A percentile compares a stretch with the other conserved stretches of the same genome.
phyloP scores from a whole-genome alignment of 257 asterid species.

The Haberlea rhodopensis region DNA sequence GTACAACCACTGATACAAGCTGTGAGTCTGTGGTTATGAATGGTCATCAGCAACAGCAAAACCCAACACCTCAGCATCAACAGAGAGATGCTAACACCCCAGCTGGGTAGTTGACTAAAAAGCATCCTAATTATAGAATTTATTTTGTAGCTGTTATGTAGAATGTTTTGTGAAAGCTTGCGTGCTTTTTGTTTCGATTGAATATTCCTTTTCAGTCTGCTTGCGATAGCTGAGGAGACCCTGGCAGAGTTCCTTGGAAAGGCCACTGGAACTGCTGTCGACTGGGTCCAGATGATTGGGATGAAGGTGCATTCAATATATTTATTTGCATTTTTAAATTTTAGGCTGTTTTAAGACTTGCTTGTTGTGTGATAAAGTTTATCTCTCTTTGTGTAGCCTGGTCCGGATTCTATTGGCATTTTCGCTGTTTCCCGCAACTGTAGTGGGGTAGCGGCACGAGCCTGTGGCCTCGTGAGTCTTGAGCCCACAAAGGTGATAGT shows the following conservation, averaged over 20 bases:
- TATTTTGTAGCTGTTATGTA: neutral
- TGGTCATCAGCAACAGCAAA: conserved; percentile 79
- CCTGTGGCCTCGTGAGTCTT: conserved; percentile 99
- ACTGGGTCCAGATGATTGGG: conserved; percentile 99
- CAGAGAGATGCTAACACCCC: conserved; percentile 92
- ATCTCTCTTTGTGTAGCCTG: conserved; percentile 60
- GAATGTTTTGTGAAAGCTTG: neutral
- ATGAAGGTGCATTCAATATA: conserved; percentile 65
- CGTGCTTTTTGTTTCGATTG: neutral
- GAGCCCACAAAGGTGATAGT: conserved; percentile 91
- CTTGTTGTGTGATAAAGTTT: neutral
- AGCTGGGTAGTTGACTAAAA: conserved; percentile 68
- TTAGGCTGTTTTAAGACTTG: neutral
- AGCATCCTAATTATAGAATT: neutral
- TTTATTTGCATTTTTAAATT: neutral
- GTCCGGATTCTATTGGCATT: conserved; percentile 99
- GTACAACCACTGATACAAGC: conserved; percentile 83
- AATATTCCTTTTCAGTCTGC: conserved; percentile 51
- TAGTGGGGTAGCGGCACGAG: conserved; percentile 97
- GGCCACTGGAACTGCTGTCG: conserved; percentile 99
- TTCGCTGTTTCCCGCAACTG: conserved; percentile 96
- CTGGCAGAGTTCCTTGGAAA: conserved; percentile 97
- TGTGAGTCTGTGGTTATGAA: conserved; percentile 93
- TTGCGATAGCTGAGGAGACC: conserved; percentile 98
- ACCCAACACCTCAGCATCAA: conserved; percentile 86